Percentiles rank a stretch among this genome's conserved stretches.
phyloP scores from a whole-genome alignment of 345 rosid genomes.

The Eucalyptus brandiana region DNA sequence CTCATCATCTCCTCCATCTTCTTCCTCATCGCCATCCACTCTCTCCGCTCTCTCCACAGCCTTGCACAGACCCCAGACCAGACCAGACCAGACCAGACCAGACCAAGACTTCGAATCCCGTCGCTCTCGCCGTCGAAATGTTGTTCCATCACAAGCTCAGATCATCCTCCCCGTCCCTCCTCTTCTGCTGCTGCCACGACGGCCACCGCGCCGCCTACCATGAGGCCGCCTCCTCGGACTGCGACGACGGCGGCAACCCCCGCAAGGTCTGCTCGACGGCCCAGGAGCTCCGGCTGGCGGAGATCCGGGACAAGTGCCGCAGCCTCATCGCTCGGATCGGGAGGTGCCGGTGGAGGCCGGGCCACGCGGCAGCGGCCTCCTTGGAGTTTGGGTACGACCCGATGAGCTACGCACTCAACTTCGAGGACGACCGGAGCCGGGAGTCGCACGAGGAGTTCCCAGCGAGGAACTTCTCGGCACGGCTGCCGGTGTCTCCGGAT shows the following conservation, averaged over 20 bases:
- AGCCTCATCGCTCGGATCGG: no score
- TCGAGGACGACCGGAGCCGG: conserved; percentile 31
- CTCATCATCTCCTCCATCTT: neutral
- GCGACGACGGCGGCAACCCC: neutral
- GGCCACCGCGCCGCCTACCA: neutral
- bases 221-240: no score
- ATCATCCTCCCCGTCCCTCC: neutral
- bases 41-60: neutral
- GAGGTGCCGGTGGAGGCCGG: neutral
- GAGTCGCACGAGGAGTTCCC: conserved; percentile 9
- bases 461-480: conserved; percentile 21
- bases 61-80: neutral
- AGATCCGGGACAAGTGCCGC: no score
- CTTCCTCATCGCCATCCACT: neutral
- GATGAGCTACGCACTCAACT: conserved; percentile 59
- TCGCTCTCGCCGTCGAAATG: neutral
- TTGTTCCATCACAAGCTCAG: neutral
- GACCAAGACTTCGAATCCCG: neutral
- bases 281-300: no score
- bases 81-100: neutral
- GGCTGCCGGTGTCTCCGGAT: conserved; percentile 50
- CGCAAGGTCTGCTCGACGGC: no score
- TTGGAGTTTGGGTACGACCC: conserved; percentile 56
- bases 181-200: neutral
- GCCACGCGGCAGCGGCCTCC: neutral